A percentile compares a stretch with the other conserved stretches of the same genome.
phyloP scores from a whole-genome alignment of 805 yeast species.

The Suhomyces faveliae region DNA sequence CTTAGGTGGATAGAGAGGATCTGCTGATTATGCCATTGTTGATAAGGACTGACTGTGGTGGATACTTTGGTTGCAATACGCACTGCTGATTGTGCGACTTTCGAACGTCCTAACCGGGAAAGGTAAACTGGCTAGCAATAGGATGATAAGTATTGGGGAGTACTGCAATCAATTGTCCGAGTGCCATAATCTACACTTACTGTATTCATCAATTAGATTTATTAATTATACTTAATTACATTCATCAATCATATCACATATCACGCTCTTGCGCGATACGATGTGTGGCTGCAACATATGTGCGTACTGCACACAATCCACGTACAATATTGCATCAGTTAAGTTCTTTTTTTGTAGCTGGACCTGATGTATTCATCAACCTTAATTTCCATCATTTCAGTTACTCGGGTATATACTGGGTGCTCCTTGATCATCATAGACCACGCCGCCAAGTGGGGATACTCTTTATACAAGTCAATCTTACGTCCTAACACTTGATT shows the following conservation, averaged over 20 bases:
- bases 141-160: too few relatives aligned
- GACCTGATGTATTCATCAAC: slow-evolving; percentile 17
- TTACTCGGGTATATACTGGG: slow-evolving; percentile 31
- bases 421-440: slow-evolving; percentile 28
- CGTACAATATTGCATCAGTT: not conserved
- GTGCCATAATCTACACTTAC: too few relatives aligned
- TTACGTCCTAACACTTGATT: slow-evolving; percentile 35
- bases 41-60: not conserved
- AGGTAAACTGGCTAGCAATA: too few relatives aligned
- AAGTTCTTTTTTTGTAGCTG: not conserved
- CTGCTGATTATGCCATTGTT: too few relatives aligned
- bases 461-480: slow-evolving; percentile 26
- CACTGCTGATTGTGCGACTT: not conserved
- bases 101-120: not conserved
- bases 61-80: not conserved
- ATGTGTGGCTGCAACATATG: too few relatives aligned
- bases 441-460: slow-evolving; percentile 41
- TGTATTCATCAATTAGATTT: too few relatives aligned
- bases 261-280: too few relatives aligned
- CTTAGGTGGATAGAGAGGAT: too few relatives aligned
- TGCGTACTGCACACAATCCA: not conserved
- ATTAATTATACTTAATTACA: too few relatives aligned
- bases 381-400: slow-evolving; percentile 31
- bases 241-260: too few relatives aligned
- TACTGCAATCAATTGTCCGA: too few relatives aligned